Base-by-base conservation (phyloP, 208 protist species). In the Endotrypanum monterogeii region DNA sequence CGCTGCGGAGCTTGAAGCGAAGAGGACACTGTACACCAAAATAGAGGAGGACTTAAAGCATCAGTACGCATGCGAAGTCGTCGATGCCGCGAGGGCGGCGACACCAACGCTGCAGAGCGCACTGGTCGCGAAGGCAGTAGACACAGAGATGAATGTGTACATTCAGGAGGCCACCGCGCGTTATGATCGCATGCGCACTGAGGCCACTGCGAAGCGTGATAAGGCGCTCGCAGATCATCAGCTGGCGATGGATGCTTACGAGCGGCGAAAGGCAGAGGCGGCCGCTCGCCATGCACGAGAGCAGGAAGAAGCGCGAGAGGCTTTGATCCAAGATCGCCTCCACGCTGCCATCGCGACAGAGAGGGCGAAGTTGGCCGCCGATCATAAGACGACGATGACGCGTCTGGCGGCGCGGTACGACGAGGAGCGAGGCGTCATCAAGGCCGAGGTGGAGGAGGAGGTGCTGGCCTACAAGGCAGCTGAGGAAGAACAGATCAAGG, bases 361-460 rank as follows among this genome's bases (percentile, higher is more conserved):
- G 69, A 57, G 71, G 48, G 71, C 65, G 56, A 78, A 66, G 56
- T 44, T 90, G 71, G 78, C 69, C 69, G 62, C 69, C 44, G 77
- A 83, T 58, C 61, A 81, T 28, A 76, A 79, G 4, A 70, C 79
- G 8, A 76, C 78, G 3, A 44, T 82, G 71, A 41, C 70, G 39
- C 80, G 81, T 23, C 76, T 76, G 71, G 6, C 44, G 48, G 44
- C 71, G 48, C 56, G 81, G 58, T 90, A 90, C 76, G 73, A 67
- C 35, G 82, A 86, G 48, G 87, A 94, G 74, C 80, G 85, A 66
- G 73, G 74, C 14, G 76, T 75, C 9, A 67, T 87, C 55, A 74
- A 79, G 60, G 84, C 72, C 1, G 86, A 90, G 81, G 80, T 92
- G 30, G 86, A 92, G 23, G 83, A 91, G 65, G 88, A 94, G 71